Percentiles rank a stretch among this genome's conserved stretches.
phyloP scores from a whole-genome alignment of 129 eudicot species.

The Centaurea solstitialis region DNA sequence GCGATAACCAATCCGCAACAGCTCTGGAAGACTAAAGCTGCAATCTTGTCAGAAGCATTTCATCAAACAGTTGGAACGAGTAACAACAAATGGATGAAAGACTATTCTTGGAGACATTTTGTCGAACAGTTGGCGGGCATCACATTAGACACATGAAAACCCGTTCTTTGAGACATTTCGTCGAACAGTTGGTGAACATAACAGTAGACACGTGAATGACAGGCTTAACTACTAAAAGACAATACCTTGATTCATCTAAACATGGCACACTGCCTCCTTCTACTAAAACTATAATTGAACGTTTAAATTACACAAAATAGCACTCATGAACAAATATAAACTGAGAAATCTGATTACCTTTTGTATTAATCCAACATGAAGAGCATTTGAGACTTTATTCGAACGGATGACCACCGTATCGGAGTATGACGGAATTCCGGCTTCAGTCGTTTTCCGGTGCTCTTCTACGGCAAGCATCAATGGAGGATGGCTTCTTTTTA shows the following conservation, averaged over 20 bases:
- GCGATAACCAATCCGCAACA: too few species aligned
- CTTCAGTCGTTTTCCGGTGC: slow-evolving; percentile 7
- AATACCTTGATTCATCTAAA: background rate
- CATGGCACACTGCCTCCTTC: background rate
- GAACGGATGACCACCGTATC: background rate
- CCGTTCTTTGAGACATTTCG: background rate
- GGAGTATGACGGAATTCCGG: background rate
- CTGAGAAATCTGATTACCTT: slow-evolving; percentile 5
- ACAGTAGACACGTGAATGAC: background rate
- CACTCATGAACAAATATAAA: background rate
- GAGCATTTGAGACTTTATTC: background rate
- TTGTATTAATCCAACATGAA: background rate
- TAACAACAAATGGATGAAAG: background rate
- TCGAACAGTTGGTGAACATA: background rate
- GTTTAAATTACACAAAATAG: background rate
- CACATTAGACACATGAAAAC: background rate
- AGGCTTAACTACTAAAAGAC: background rate
- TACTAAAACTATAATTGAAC: background rate
- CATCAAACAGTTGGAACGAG: background rate
- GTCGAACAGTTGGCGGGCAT: background rate
- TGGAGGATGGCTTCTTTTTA: slow-evolving; percentile 12
- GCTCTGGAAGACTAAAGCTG: too few species aligned
- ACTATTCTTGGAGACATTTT: background rate
- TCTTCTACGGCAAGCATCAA: slow-evolving; percentile 10
- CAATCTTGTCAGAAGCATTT: background rate